phyloP scores from a whole-genome alignment of 1,284 basidiomycete genomes.

The Rhodotorula mucilaginosa region DNA sequence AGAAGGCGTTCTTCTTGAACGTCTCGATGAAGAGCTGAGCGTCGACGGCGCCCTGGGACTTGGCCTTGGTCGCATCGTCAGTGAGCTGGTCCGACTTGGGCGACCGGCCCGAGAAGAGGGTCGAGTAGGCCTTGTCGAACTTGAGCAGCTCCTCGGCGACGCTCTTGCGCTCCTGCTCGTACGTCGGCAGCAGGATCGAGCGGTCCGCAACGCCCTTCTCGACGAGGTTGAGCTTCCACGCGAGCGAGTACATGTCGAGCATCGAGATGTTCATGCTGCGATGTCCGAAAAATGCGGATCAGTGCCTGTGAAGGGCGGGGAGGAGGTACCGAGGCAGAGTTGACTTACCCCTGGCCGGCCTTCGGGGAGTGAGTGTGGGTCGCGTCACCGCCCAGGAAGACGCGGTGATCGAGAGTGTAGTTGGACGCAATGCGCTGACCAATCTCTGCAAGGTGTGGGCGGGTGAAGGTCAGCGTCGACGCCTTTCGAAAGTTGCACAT shows the following conservation, averaged over 20 bases:
- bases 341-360: conserved; percentile 44
- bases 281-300: too few species aligned
- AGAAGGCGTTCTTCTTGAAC: conserved; percentile 46
- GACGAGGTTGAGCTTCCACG: conserved; percentile 52
- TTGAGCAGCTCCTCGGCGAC: conserved; percentile 51
- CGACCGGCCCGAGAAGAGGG: conserved; percentile 47
- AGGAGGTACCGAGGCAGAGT: neutral
- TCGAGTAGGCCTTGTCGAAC: conserved; percentile 51
- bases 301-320: neutral
- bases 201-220: conserved; percentile 50
- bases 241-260: conserved; percentile 51
- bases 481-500: conserved; percentile 14
- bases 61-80: conserved; percentile 36
- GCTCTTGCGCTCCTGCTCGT: conserved; percentile 50
- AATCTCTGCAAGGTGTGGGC: conserved; percentile 21
- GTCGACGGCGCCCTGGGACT: conserved; percentile 38
- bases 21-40: conserved; percentile 44
- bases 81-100: conserved; percentile 41
- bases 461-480: conserved; percentile 18
- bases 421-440: conserved; percentile 44
- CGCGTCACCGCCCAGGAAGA: conserved; percentile 51
- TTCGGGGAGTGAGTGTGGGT: conserved; percentile 53
- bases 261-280: conserved; percentile 51
- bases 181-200: conserved; percentile 48
- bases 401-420: conserved; percentile 45